Percentiles rank a stretch among this genome's conserved stretches.
These are phyloP conservation scores for Pythium scleroteichum DNA, from an alignment of 352 stramenopile genomes.

Conservation along the genomic window DNA sequence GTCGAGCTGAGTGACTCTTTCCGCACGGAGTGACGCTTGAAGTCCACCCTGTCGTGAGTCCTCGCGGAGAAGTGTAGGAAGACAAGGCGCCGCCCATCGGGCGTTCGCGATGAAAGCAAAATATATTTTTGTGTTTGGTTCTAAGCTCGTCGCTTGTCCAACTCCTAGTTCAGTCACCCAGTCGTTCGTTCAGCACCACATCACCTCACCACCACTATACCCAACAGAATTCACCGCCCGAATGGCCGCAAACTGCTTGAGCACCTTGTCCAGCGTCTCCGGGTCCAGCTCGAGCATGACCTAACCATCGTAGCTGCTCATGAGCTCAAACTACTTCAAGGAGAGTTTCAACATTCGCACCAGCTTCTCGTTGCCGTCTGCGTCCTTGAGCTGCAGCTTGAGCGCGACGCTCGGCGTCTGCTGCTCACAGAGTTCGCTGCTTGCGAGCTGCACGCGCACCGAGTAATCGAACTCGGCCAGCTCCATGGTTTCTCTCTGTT, in stretches of 20 bases:
- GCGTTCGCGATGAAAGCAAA: too few species aligned
- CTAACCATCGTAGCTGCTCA: slow-evolving; percentile 4
- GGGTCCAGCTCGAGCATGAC: slow-evolving; percentile 28
- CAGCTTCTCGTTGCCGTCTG: slow-evolving; percentile 17
- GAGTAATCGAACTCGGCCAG: slow-evolving; percentile 78
- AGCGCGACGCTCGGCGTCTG: slow-evolving; percentile 43
- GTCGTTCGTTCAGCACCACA: too few species aligned
- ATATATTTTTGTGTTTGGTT: too few species aligned
- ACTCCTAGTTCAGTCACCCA: not conserved
- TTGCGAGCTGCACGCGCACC: slow-evolving; percentile 62
- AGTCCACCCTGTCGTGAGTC: too few species aligned
- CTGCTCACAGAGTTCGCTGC: slow-evolving; percentile 52
- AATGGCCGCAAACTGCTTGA: slow-evolving; percentile 26
- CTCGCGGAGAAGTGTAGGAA: too few species aligned
- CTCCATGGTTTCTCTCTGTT: slow-evolving; percentile 11
- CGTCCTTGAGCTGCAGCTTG: slow-evolving; percentile 48
- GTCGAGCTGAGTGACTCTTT: too few species aligned
- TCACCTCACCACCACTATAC: too few species aligned
- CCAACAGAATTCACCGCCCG: slow-evolving; percentile 23
- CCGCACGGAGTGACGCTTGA: too few species aligned
- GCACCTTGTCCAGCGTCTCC: slow-evolving; percentile 24
- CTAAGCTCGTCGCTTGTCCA: not conserved
- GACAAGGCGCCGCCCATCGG: too few species aligned
- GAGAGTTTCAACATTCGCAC: too few species aligned
- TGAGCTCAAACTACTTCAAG: too few species aligned